Conservation (phyloP, 2,329 filamentous ascomycete species). For the Aplosporella prunicola region DNA sequence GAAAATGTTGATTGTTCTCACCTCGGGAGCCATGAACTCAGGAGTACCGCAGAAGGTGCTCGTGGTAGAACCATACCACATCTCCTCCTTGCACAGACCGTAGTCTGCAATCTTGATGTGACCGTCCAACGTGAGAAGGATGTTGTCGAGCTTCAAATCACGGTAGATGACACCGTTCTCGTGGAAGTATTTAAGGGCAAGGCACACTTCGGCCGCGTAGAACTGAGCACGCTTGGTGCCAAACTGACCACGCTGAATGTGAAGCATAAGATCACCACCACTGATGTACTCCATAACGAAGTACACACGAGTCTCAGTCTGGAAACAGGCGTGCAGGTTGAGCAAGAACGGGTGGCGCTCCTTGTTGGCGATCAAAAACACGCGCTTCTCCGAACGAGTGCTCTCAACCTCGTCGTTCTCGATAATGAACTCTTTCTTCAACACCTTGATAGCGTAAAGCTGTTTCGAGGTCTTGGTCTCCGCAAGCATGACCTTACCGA, state of each 20-base stretch:
- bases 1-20: slow-evolving; percentile 32
- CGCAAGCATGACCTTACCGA: slow-evolving; percentile 98
- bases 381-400: slow-evolving; percentile 92
- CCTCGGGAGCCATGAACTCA: slow-evolving; percentile 98
- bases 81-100: slow-evolving; percentile 97
- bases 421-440: slow-evolving; percentile 99
- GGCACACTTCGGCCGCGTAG: slow-evolving; percentile 92
- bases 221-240: slow-evolving; percentile 96
- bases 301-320: slow-evolving; percentile 96
- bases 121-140: slow-evolving; percentile 85
- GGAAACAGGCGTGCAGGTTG: slow-evolving; percentile 94
- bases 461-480: slow-evolving; percentile 90
- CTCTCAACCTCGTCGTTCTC: slow-evolving; percentile 99
- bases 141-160: slow-evolving; percentile 75
- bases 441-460: slow-evolving; percentile 94
- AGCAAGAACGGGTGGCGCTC: slow-evolving; percentile 93
- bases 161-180: slow-evolving; percentile 98
- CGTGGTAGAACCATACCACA: slow-evolving; percentile 97
- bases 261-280: slow-evolving; percentile 96
- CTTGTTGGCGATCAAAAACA: slow-evolving; percentile 94
- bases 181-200: slow-evolving; percentile 98
- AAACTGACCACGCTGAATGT: slow-evolving; percentile 95
- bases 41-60: slow-evolving; percentile 99
- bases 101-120: slow-evolving; percentile 99
- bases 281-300: slow-evolving; percentile 99